Evolutionary conservation across 2,329 filamentous ascomycete species (phyloP), one percentile per base, ranked within the genome.

Genomic region (Fusarium anguioides): DNA sequence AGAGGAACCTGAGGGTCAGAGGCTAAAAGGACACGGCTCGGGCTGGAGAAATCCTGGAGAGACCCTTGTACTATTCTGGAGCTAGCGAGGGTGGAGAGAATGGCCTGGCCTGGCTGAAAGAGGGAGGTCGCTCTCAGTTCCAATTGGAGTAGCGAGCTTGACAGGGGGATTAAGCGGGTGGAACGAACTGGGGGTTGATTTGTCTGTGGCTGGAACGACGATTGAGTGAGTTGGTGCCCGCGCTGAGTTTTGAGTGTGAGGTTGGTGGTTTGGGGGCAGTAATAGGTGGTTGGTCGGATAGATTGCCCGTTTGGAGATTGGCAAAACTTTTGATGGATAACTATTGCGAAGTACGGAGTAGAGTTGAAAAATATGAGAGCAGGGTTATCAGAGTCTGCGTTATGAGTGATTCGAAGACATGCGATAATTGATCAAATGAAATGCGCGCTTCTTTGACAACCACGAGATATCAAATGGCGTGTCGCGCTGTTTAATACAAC

Each of bases 181-280:
- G 51, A 29, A 33, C 42, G 36, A 41, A 46, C 41, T n/a, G n/a
- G 29, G 42, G 40, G 31, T 29, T 52, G 60, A 46, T 61, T 39
- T 68, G 49, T 42, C 48, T 68, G 64, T 68, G 62, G 62, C 60
- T 68, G 51, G 64, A 64, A 27, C 42, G 31, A 33, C 62, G 35
- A 61, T 46, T 45, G 46, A 56, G 42, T 48, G 49, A 60, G 56
- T 51, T 59, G 57, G 36, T 59, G 57, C 51, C 21, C 11, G 27
- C 27, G 27, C 44, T 58, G 55, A 23, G 55, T 26, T 42, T 49
- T 50, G 47, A 42, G 36, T 55, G 49, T 23, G 60, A 49, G 60
- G 60, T 66, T 45, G 61, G 55, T 17, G 36, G 27, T 31, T 47
- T 58, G 55, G 33, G 48, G 47, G 24, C 41, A 37, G 35, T 23